Evolutionary conservation across 495 filamentous ascomycete species (phyloP).

Genomic region (Aspergillus bertholletiae): DNA sequence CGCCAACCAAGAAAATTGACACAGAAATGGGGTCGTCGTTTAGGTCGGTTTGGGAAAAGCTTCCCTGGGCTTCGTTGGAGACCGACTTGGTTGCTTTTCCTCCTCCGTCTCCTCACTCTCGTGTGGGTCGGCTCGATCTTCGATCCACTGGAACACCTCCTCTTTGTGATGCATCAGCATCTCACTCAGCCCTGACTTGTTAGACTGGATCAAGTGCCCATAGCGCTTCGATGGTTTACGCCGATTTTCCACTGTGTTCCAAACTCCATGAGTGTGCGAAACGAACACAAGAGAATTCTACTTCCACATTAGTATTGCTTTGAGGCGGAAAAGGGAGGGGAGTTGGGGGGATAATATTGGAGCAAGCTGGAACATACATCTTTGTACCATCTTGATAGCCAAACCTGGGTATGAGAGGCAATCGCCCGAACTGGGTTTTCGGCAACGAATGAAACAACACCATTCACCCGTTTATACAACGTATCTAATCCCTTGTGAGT

Average conservation of each 20-base stretch:
- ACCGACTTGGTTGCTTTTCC: constrained; percentile 19
- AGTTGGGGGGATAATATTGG: neutral
- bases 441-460: constrained; percentile 51
- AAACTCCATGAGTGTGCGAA: constrained; percentile 64
- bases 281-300: constrained; percentile 73
- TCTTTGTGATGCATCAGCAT: constrained; percentile 61
- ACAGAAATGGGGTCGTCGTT: neutral
- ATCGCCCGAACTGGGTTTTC: constrained; percentile 54
- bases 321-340: neutral
- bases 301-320: neutral
- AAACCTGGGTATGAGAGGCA: constrained; percentile 58
- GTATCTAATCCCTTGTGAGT: constrained; percentile 27
- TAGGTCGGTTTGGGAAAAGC: neutral
- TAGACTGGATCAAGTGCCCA: constrained; percentile 55
- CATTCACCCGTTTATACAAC: constrained; percentile 51
- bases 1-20: neutral
- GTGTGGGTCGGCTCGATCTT: constrained; percentile 33
- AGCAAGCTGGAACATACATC: constrained; percentile 27
- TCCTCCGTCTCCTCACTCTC: constrained; percentile 31
- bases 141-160: constrained; percentile 55
- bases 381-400: constrained; percentile 69
- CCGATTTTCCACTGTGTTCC: constrained; percentile 50
- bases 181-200: constrained; percentile 50
- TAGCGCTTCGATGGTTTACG: constrained; percentile 67
- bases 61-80: constrained; percentile 10